These are phyloP conservation scores for Xylariaceae sp. DNA, from an alignment of 2,329 filamentous ascomycete species.

Conservation along the genomic window DNA sequence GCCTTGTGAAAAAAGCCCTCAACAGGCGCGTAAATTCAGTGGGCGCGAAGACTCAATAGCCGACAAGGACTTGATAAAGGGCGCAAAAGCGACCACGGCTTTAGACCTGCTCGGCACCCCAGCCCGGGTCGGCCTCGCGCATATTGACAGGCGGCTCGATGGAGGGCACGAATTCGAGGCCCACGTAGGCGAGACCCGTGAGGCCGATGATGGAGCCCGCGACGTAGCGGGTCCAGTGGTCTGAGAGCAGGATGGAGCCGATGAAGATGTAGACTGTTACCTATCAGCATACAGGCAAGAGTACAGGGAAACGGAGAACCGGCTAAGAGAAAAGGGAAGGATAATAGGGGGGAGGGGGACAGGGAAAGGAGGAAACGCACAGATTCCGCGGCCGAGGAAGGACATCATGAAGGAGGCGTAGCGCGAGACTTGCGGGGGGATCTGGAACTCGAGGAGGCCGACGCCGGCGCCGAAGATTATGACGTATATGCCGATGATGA, in stretches of 20 bases:
- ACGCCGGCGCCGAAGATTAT: constrained; percentile 83
- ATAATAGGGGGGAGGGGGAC: too few species aligned
- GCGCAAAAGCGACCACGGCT: too few species aligned
- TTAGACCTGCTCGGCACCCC: constrained; percentile 68
- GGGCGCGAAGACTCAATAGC: not conserved
- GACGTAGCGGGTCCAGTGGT: constrained; percentile 61
- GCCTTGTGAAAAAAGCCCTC: constrained; percentile 8
- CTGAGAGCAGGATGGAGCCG: constrained; percentile 75
- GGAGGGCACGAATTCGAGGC: constrained; percentile 69
- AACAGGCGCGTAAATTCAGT: constrained; percentile 2
- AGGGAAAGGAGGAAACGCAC: constrained; percentile 51
- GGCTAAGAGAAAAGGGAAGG: too few species aligned
- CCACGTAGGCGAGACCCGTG: constrained; percentile 71
- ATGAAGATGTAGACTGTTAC: constrained; percentile 90
- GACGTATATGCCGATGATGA: constrained; percentile 81
- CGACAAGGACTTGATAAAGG: too few species aligned
- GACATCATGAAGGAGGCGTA: constrained; percentile 98
- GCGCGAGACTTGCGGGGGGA: constrained; percentile 84
- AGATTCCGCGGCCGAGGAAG: constrained; percentile 90
- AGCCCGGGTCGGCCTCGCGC: constrained; percentile 70
- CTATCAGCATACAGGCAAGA: not conserved
- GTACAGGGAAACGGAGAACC: not conserved
- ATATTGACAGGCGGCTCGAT: constrained; percentile 78
- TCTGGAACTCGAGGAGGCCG: constrained; percentile 81
- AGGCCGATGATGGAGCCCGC: constrained; percentile 73